Base-by-base conservation (phyloP, 1,139 yeast species). In the Kurtzmaniella quercitrusa region DNA sequence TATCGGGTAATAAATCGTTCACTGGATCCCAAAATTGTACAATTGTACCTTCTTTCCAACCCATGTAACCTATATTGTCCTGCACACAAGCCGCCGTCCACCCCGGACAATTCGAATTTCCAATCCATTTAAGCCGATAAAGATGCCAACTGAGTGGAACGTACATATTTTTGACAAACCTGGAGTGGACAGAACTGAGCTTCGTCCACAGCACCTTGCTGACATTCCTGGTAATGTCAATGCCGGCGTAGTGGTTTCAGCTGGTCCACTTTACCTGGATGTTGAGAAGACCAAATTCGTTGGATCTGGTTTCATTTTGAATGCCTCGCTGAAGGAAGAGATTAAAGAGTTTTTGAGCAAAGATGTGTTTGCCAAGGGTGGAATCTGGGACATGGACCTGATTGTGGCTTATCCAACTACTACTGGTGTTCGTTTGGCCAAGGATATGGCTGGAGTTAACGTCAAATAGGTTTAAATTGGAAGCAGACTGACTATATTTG, bases 141-240 rank as follows among this genome's bases (percentile, higher is more conserved):
- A 36, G 12, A 42, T 42, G 45, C 32, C 45, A 15, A 33, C 22
- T 15, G 88, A 83, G 60, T 83, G 84, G 81, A 68, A 77, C 61
- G 93, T 81, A n/a, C 71, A 82, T 50, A 76, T 85, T 36, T 82
- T 71, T 57, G 95, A 86, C 60, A 78, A 78, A 54, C 86, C 87
- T 39, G 80, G 79, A 32, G 61, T 76, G 39, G 84, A 82, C 56
- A 73, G 88, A 55, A 53, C 75, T 19, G 59, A 69, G 12, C 72
- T 72, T 38, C 78, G 93, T 57, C 68, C 78, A 4, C 66, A 66
- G 42, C 95, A 87, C 59, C 59, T 86, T 28, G 75, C 74, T 16
- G 76, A 62, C 2, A 75, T 84, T 44, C 79, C 82, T 9, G 65
- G 67, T 3, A 52, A 63, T 11, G 76, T 82, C 41, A 71, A 70